A percentile compares a stretch with the other conserved stretches of the same genome.
Conservation (phyloP, 2,329 filamentous ascomycete species). For the Catunica adiposa region DNA sequence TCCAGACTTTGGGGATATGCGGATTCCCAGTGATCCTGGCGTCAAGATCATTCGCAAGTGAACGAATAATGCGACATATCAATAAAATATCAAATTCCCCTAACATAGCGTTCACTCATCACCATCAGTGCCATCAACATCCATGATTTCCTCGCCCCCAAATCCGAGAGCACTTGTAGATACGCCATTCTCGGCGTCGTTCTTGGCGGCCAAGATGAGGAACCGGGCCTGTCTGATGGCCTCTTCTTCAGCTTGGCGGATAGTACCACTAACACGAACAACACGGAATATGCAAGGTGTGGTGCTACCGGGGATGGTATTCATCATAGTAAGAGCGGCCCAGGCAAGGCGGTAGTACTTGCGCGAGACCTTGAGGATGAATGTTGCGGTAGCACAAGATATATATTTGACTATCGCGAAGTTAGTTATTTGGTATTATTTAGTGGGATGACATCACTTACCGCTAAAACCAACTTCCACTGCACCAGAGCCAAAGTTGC, state of each 20-base stretch:
- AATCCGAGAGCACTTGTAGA: neutral
- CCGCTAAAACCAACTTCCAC: conserved; percentile 52
- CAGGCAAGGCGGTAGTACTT: conserved; percentile 76
- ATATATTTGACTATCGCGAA: conserved; percentile 67
- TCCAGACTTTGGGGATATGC: conserved; percentile 35
- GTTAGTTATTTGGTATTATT: conserved; percentile 4
- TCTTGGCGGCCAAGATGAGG: conserved; percentile 51
- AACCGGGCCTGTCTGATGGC: conserved; percentile 61
- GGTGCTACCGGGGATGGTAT: conserved; percentile 43
- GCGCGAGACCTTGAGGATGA: conserved; percentile 72
- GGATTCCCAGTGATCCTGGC: conserved; percentile 41
- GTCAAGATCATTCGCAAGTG: conserved; percentile 53
- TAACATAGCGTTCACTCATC: conserved; percentile 2
- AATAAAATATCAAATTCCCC: neutral
- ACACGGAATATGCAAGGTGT: conserved; percentile 67
- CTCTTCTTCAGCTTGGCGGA: conserved; percentile 81
- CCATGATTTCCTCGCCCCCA: conserved; percentile 5
- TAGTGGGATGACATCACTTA: conserved; percentile 21
- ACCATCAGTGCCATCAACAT: conserved; percentile 18
- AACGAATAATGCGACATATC: neutral
- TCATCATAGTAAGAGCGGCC: conserved; percentile 73
- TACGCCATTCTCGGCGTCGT: conserved; percentile 21
- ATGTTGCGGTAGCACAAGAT: conserved; percentile 80
- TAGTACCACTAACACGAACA: conserved; percentile 77
- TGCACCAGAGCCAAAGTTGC: conserved; percentile 73